These are phyloP conservation scores for Neopestalotiopsis sp. DNA, from an alignment of 2,329 filamentous ascomycete genomes.

Conservation along the genomic window DNA sequence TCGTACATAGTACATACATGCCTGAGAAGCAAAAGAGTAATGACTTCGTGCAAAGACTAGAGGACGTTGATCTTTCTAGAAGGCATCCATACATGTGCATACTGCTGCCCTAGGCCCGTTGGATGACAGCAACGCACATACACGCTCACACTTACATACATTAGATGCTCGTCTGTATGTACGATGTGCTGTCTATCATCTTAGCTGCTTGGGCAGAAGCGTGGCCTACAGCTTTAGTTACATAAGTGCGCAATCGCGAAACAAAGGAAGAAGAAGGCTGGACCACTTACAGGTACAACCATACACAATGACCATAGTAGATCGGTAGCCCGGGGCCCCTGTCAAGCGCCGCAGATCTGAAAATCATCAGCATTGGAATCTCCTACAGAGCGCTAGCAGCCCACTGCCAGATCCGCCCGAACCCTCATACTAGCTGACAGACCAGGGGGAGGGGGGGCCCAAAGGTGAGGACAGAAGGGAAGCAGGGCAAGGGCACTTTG, in stretches of 20 bases:
- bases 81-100: constrained; percentile 3
- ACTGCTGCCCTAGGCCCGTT: not conserved
- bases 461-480: not conserved
- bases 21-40: not conserved
- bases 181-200: not conserved
- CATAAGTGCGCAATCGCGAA: not conserved
- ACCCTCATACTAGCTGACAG: not conserved
- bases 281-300: not conserved
- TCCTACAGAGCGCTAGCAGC: not conserved
- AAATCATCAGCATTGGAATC: constrained; percentile 3
- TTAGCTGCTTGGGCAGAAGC: constrained; percentile 1
- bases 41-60: not conserved
- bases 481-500: not conserved
- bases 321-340: not conserved
- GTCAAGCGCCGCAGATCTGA: constrained; percentile 8
- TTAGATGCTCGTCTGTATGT: no score
- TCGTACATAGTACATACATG: not conserved
- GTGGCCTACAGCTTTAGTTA: not conserved
- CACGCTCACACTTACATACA: not conserved
- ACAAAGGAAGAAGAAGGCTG: not conserved
- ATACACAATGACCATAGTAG: not conserved
- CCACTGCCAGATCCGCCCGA: not conserved
- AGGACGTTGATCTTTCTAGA: not conserved
- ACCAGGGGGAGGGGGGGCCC: not conserved
- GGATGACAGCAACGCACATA: not conserved